These are phyloP conservation scores for Ceraceosorus guamensis DNA, from an alignment of 1,284 basidiomycete species.

Conservation along the genomic window DNA sequence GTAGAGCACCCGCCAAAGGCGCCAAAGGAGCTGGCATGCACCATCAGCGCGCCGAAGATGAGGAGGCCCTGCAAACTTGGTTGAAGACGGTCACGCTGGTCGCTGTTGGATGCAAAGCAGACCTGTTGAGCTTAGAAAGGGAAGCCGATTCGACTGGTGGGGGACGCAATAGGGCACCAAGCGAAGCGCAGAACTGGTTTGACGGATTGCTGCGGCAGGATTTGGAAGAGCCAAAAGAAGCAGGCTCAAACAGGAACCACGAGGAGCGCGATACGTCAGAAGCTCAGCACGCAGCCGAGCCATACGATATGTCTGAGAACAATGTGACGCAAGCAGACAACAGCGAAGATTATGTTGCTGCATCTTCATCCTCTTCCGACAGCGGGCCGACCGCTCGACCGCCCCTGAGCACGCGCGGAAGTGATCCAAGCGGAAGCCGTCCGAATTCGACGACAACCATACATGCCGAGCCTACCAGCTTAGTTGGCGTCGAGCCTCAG, in stretches of 20 bases:
- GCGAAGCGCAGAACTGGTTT: conserved; percentile 5
- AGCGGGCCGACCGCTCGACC: not conserved
- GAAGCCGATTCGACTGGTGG: not conserved
- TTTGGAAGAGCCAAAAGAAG: not conserved
- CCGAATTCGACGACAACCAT: no score
- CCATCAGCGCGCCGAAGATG: not conserved
- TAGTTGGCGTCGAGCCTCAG: no score
- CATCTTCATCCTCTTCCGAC: not conserved
- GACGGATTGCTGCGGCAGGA: not conserved
- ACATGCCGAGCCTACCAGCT: no score
- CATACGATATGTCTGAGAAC: not conserved
- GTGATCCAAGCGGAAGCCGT: no score
- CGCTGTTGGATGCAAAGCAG: conserved; percentile 31
- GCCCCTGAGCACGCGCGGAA: not conserved
- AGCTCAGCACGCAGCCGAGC: not conserved
- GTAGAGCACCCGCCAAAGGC: no score
- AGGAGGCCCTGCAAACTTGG: not conserved
- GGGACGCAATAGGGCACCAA: not conserved
- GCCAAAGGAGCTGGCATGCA: no score
- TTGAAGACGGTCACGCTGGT: conserved; percentile 14
- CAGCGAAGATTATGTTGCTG: conserved; percentile 2
- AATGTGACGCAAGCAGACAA: not conserved
- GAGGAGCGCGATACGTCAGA: not conserved
- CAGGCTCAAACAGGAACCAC: not conserved
- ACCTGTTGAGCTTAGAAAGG: conserved; percentile 10